Evolutionary conservation across 345 rosid species (phyloP), one percentile per base, ranked within the genome.

Genomic region (Viola odorata): DNA sequence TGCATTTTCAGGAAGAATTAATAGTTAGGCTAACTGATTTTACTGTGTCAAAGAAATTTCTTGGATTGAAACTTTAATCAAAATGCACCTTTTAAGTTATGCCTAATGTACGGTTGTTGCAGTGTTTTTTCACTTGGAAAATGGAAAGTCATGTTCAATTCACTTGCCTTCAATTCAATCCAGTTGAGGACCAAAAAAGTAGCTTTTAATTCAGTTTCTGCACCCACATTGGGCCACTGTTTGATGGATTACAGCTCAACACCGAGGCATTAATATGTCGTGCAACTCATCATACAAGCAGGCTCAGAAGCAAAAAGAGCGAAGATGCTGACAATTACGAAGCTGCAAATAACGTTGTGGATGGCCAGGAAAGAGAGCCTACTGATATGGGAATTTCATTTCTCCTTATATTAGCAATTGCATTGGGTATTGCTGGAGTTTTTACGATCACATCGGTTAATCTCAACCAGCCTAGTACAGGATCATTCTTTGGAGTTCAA

Each of bases 401-500:
- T 57, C 77, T 88, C 10, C 63, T 76, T 37, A 78, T 78, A 68
- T 71, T 91, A 65, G 84, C 78, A 32, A 37, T 79, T 23, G 88
- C 70, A 23, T 39, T 88, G 68, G 90, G 81, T 0, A 45, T 88
- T 50, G 96, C 96, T 62, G 71, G 72, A 39, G 60, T 76, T 8
- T 16, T 85, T 58, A 83, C 95, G 40, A 38, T 77, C 37, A 17
- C 75, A 45, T 81, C 85, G 45, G 41, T 78, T 61, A 66, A 58
- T 60, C 57, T 76, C 32, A 84, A 73, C 52, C 56, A 69, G 48
- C 49, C 75, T 63, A 61, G 75, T 71, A 45, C 60, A 65, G 86
- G 83, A 55, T 73, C 88, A 57, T 68, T 80, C 7, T 44, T 81
- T 48, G 89, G 81, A 42, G 72, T 91, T 68, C 83, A 83, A 63